Conservation (phyloP, 169 alveolate species). For the Plasmodium knowlesi region DNA sequence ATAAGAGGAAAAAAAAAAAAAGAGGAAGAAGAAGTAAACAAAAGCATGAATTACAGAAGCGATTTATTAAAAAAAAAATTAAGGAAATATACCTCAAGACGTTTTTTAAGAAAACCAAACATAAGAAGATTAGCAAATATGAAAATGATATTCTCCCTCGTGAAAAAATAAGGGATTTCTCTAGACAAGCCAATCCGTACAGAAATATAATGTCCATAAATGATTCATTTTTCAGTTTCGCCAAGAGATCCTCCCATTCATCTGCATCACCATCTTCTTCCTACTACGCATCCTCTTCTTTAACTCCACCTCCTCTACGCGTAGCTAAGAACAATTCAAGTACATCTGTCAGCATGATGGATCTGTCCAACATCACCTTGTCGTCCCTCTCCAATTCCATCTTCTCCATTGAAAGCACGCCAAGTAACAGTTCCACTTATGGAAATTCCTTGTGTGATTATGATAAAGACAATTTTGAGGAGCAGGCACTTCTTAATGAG, state of each 20-base stretch:
- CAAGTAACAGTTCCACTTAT: constrained; percentile 29
- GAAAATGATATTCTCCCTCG: neutral
- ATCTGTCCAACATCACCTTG: constrained; percentile 38
- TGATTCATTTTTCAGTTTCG: constrained; percentile 64
- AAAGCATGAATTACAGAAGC: constrained; percentile 46
- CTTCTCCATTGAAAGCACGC: constrained; percentile 25
- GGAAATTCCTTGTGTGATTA: constrained; percentile 53
- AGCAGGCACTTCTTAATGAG: constrained; percentile 53
- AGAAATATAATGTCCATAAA: constrained; percentile 66
- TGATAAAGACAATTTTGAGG: constrained; percentile 52
- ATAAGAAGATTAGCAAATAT: constrained; percentile 26
- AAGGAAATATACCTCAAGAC: constrained; percentile 44
- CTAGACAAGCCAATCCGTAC: neutral
- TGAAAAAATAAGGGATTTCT: neutral
- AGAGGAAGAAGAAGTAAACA: constrained; percentile 18
- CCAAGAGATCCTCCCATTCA: neutral
- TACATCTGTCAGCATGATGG: constrained; percentile 2
- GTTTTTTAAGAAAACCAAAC: constrained; percentile 22
- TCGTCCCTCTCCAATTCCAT: constrained; percentile 46
- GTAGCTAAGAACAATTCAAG: neutral
- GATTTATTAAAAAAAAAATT: constrained; percentile 37
- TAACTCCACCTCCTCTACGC: neutral
- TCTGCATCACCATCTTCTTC: neutral
- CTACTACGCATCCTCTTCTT: neutral
- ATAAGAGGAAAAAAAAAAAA: constrained; percentile 47